Conservation (phyloP, 768 basidiomycete species). For the Rhodotorula paludigena region DNA sequence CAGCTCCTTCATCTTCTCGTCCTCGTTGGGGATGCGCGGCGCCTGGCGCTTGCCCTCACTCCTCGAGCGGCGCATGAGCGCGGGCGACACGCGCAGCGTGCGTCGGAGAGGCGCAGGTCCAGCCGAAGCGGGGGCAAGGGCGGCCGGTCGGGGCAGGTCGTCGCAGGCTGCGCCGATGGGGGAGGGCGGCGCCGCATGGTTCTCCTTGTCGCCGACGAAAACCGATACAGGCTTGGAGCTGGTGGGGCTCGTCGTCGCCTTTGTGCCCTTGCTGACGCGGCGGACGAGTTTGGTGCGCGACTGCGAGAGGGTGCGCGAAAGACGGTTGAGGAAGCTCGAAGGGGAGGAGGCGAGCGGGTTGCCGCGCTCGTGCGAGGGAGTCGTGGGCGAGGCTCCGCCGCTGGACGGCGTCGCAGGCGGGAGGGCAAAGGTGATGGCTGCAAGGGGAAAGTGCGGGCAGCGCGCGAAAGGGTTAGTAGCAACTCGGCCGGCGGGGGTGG, state of each 20-base stretch:
- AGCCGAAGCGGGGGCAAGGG: not conserved
- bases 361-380: not conserved
- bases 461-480: not conserved
- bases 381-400: not conserved
- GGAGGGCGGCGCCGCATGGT: no score
- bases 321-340: constrained; percentile 4
- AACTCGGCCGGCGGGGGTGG: not conserved
- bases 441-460: not conserved
- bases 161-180: no score
- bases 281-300: constrained; percentile 9
- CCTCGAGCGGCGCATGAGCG: constrained; percentile 4
- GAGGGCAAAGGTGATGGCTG: constrained; percentile 14
- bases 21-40: not conserved
- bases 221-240: not conserved
- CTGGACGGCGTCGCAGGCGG: not conserved
- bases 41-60: constrained; percentile 15
- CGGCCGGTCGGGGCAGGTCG: not conserved
- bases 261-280: constrained; percentile 11
- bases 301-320: constrained; percentile 11
- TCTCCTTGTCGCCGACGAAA: constrained; percentile 1
- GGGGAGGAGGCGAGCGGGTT: not conserved
- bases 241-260: not conserved
- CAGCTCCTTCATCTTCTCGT: constrained; percentile 1
- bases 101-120: not conserved
- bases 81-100: not conserved